phyloP scores from a whole-genome alignment of 2,329 filamentous ascomycete species.

The Lachnellula cervina region DNA sequence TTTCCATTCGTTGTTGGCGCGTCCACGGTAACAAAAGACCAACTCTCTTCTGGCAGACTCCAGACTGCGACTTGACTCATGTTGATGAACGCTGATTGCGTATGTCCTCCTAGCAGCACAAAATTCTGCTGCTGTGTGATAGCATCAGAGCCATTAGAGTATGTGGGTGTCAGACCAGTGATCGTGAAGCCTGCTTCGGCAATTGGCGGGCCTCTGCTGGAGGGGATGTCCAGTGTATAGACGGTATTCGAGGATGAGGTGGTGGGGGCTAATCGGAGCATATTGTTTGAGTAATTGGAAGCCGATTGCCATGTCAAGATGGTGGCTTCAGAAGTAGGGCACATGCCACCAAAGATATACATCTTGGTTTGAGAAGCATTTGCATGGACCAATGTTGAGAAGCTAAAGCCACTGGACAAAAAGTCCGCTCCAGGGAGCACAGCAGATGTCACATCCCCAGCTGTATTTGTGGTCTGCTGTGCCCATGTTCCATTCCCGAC shows the following conservation, averaged over 20 bases:
- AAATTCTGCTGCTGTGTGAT: constrained; percentile 72
- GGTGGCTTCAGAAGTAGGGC: constrained; percentile 49
- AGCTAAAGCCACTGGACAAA: constrained; percentile 43
- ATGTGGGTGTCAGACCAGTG: constrained; percentile 66
- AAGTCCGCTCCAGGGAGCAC: constrained; percentile 47
- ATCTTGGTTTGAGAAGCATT: constrained; percentile 30
- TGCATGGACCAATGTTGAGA: constrained; percentile 26
- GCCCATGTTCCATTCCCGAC: constrained; percentile 52
- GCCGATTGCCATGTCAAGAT: constrained; percentile 55
- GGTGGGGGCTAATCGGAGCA: constrained; percentile 61
- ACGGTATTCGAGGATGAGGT: constrained; percentile 32
- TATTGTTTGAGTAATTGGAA: constrained; percentile 74
- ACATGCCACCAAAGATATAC: constrained; percentile 80
- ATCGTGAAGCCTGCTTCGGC: constrained; percentile 84
- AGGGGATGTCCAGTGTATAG: constrained; percentile 43
- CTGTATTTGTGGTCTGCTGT: constrained; percentile 36
- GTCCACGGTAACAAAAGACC: constrained; percentile 73
- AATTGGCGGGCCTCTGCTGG: constrained; percentile 55
- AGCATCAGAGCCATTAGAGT: constrained; percentile 60
- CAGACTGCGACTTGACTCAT: constrained; percentile 89
- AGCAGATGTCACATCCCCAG: constrained; percentile 31
- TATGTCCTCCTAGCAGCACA: constrained; percentile 82
- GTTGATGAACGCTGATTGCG: constrained; percentile 78
- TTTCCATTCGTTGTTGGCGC: constrained; percentile 36
- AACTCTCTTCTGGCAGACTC: constrained; percentile 78